phyloP scores from a whole-genome alignment of 1,284 basidiomycete species.

The Crocinoboletus sp. region DNA sequence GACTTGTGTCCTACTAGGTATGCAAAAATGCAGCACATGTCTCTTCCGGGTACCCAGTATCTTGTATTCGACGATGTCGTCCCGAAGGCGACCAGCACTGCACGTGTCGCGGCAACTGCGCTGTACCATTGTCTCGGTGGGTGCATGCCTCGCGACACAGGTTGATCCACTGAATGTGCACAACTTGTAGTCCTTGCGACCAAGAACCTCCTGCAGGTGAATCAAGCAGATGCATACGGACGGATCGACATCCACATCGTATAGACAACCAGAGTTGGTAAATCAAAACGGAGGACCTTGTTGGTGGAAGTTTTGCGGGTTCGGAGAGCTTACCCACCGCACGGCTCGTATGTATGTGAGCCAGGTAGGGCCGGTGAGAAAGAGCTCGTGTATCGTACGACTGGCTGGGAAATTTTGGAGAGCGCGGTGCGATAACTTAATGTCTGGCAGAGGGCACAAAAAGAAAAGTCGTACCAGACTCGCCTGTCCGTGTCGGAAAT shows the following conservation, averaged over 20 bases:
- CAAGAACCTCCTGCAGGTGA: slow-evolving; percentile 53
- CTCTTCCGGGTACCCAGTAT: slow-evolving; percentile 43
- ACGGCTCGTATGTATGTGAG: no score
- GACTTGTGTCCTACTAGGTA: slow-evolving; percentile 49
- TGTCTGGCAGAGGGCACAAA: no score
- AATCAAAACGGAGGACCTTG: not conserved
- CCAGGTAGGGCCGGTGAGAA: no score
- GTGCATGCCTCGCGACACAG: slow-evolving; percentile 20
- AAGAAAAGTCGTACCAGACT: no score
- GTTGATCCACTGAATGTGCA: not conserved
- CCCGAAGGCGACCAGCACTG: slow-evolving; percentile 58
- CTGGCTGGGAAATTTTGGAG: no score
- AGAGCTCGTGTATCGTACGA: no score
- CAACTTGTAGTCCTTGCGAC: slow-evolving; percentile 53
- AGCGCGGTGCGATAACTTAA: no score
- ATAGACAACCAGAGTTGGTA: slow-evolving; percentile 26
- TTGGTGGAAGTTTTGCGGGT: not conserved
- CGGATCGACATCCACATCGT: slow-evolving; percentile 33
- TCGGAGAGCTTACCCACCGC: no score
- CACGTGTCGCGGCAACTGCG: slow-evolving; percentile 70
- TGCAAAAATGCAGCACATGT: slow-evolving; percentile 66
- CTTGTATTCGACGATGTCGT: slow-evolving; percentile 64
- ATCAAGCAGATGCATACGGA: slow-evolving; percentile 53
- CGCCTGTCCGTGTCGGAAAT: no score
- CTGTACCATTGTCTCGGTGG: slow-evolving; percentile 78